Base-by-base conservation (phyloP, 1,139 yeast species). In the Debaryomyces coudertii region DNA sequence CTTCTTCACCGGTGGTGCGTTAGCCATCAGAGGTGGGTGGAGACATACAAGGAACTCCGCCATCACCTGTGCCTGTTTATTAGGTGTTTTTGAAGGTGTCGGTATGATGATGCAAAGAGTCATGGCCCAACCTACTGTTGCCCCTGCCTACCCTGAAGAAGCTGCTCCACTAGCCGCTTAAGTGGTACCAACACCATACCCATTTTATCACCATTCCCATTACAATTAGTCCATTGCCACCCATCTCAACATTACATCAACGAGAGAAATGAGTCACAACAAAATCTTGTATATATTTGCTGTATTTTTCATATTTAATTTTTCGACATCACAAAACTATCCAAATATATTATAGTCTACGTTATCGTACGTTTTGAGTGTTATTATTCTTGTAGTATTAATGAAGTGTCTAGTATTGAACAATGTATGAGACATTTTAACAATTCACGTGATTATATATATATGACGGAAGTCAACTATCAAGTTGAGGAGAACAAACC, bases 11-110 rank as follows among this genome's bases (percentile, higher is more conserved):
- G 99, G 99, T 78, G 99, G 99, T 59, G 85, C 97, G 12, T 78
- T 93, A 57, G 99, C 99, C 51, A 83, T 95, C 57, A 89, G 99
- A 82, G 98, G 99, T 59, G 99, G 99, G 45, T 90, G 97, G 93
- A 89, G 83, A 74, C 97, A 92, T 67, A 89, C 96, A 45, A 80
- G 98, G 73, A 93, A 92, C 69, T 87, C 96, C 49, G 98, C 99
- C 57, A 90, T 95, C 58, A 89, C 97, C 30, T 93, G 99, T 84
- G 98, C 97, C 29, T 89, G 96, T 78, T 83, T 93, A 59, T 79
- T 93, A 63, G 99, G 97, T 60, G 95, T 90, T 44, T 87, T 93
- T 58, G 99, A 93, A 73, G 99, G 99, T 77, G 98, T 90, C 44
- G 98, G 98, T 63, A 83, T 93, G 81, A 88, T 92, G 83, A 82